A percentile compares a stretch with the other conserved stretches of the same genome.
Conservation (phyloP, 495 filamentous ascomycete species). For the Bathelium albidoporum region DNA sequence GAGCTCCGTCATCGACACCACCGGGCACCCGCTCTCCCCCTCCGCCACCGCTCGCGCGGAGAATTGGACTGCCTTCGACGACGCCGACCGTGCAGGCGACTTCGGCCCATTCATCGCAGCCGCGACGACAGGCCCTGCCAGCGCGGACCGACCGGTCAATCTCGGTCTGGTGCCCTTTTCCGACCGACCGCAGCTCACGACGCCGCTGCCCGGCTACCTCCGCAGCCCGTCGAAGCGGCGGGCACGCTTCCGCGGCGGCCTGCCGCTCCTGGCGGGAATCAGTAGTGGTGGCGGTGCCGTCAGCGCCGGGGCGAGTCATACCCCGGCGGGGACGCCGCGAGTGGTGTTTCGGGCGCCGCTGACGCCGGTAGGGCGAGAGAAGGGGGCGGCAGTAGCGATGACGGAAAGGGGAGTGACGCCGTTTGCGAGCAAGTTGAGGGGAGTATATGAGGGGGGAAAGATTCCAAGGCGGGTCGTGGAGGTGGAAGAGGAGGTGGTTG, state of each 20-base stretch:
- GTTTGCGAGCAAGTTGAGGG: constrained; percentile 28
- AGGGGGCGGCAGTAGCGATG: too few relatives aligned
- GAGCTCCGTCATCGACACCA: constrained; percentile 8
- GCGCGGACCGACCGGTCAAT: too few relatives aligned
- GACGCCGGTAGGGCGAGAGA: too few relatives aligned
- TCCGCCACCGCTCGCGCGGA: constrained; percentile 14
- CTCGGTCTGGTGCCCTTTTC: too few relatives aligned
- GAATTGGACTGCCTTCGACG: constrained; percentile 36
- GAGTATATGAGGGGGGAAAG: not conserved
- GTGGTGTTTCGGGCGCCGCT: not conserved
- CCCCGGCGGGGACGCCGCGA: constrained; percentile 5
- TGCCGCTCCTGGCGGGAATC: too few relatives aligned
- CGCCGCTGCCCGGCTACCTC: constrained; percentile 21
- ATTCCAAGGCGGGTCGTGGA: not conserved
- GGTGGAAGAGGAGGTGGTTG: not conserved
- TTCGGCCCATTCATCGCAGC: constrained; percentile 10
- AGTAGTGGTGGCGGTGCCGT: not conserved
- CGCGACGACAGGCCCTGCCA: too few relatives aligned
- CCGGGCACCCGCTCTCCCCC: constrained; percentile 18
- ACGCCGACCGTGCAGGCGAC: constrained; percentile 40
- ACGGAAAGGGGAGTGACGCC: constrained; percentile 20
- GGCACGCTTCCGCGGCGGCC: constrained; percentile 10
- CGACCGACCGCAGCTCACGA: constrained; percentile 14
- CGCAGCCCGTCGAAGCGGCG: constrained; percentile 22
- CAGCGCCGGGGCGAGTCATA: constrained; percentile 4